These are phyloP conservation scores for Podospora fimiseda DNA, from an alignment of 495 filamentous ascomycete genomes.

Conservation along the genomic window DNA sequence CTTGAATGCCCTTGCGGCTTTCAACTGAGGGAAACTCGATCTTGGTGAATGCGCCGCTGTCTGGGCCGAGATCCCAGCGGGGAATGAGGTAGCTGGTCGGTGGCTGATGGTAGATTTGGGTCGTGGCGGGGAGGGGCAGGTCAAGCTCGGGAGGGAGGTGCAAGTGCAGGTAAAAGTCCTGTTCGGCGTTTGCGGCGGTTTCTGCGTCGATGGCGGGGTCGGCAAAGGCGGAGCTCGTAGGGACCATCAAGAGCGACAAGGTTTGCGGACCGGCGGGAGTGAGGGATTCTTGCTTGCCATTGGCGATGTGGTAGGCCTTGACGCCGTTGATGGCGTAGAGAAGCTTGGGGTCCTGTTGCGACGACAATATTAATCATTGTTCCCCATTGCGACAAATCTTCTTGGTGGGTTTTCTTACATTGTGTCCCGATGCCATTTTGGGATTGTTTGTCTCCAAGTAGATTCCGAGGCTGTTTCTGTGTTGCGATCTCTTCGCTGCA, in stretches of 20 bases:
- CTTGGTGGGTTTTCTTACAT: conserved; percentile 30
- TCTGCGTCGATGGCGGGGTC: conserved; percentile 52
- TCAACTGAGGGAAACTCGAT: conserved; percentile 80
- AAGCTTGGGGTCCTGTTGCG: conserved; percentile 60
- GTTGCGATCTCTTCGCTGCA: neutral
- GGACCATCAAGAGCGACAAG: conserved; percentile 87
- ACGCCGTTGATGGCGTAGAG: conserved; percentile 83
- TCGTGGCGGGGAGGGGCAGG: conserved; percentile 81
- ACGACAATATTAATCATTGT: too few species aligned
- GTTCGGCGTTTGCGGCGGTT: conserved; percentile 54
- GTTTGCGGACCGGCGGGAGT: conserved; percentile 83
- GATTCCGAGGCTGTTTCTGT: neutral
- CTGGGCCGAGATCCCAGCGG: conserved; percentile 82
- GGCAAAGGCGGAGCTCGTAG: conserved; percentile 66
- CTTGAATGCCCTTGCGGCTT: conserved; percentile 63
- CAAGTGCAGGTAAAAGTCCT: conserved; percentile 93
- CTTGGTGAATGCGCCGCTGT: conserved; percentile 80
- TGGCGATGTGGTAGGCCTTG: conserved; percentile 76
- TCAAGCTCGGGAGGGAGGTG: conserved; percentile 92
- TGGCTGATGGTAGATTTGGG: conserved; percentile 90
- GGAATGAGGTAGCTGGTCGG: conserved; percentile 86
- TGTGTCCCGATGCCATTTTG: conserved; percentile 45
- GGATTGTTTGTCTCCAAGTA: neutral
- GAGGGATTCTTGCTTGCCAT: conserved; percentile 76
- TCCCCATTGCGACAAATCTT: too few species aligned